A percentile compares a stretch with the other conserved stretches of the same genome.
Conservation (phyloP, 179 eudicot species). For the Spergularia azorica region DNA sequence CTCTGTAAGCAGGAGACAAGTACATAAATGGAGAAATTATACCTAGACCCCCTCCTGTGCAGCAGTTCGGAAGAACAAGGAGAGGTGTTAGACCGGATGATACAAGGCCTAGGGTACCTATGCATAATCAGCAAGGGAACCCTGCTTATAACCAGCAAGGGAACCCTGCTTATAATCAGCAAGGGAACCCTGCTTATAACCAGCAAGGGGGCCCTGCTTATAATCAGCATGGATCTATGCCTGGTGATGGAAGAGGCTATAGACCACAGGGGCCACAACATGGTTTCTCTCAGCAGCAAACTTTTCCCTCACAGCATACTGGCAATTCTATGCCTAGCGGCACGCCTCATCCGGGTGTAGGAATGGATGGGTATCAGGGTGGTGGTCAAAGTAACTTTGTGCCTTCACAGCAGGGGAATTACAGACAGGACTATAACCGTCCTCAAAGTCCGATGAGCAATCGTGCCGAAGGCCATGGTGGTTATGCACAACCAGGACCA, state of each 20-base stretch:
- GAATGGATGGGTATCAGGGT: conserved; percentile 34
- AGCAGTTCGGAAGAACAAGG: conserved; percentile 64
- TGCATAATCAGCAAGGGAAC: conserved; percentile 25
- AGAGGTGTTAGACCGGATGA: conserved; percentile 34
- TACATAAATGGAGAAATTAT: conserved; percentile 82
- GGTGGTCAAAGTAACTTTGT: conserved; percentile 27
- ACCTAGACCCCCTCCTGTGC: conserved; percentile 90
- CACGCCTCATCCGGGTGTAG: conserved; percentile 29
- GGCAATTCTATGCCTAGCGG: conserved; percentile 34
- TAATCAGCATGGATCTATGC: conserved; percentile 21
- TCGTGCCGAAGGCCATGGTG: conserved; percentile 25
- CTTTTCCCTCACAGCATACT: conserved; percentile 27
- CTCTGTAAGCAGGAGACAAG: conserved; percentile 70
- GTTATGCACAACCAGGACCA: conserved; percentile 35
- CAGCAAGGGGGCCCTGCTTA: neutral
- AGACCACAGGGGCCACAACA: conserved; percentile 22
- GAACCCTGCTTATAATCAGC: no score
- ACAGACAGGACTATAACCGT: conserved; percentile 35
- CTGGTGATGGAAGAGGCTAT: neutral
- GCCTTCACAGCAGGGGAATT: conserved; percentile 48
- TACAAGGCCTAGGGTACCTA: conserved; percentile 38
- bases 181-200: no score
- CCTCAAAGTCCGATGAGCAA: conserved; percentile 41
- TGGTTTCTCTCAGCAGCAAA: conserved; percentile 16
- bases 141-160: no score